Evolutionary conservation across 768 basidiomycete species (phyloP).

Genomic region (Rickenella mellea): DNA sequence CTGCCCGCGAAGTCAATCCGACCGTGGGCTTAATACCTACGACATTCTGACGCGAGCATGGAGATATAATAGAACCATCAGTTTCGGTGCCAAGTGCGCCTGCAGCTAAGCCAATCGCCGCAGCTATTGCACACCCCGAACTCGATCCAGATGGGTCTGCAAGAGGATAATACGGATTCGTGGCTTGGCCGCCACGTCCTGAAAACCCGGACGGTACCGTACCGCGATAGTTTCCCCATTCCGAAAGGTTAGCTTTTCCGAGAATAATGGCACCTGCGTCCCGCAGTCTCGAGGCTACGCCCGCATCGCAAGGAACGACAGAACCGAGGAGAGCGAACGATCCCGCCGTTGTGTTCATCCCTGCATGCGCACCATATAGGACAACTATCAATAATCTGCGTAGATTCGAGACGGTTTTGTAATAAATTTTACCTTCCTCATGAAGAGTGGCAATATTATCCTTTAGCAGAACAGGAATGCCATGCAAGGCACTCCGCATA

Average conservation of each 20-base stretch:
- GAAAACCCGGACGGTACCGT: slow-evolving; percentile 32
- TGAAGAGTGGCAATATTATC: slow-evolving; percentile 7
- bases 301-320: slow-evolving; percentile 22
- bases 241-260: slow-evolving; percentile 32
- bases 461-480: slow-evolving; percentile 29
- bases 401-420: slow-evolving; percentile 24
- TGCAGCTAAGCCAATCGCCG: slow-evolving; percentile 32
- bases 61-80: slow-evolving; percentile 38
- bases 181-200: slow-evolving; percentile 34
- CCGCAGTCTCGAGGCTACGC: slow-evolving; percentile 19
- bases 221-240: slow-evolving; percentile 34
- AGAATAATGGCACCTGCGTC: slow-evolving; percentile 27
- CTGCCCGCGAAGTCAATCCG: slow-evolving; percentile 28
- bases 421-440: background rate
- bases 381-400: slow-evolving; percentile 14
- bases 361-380: background rate
- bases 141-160: slow-evolving; percentile 31
- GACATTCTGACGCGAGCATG: slow-evolving; percentile 30
- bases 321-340: slow-evolving; percentile 23
- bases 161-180: slow-evolving; percentile 31
- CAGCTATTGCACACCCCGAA: slow-evolving; percentile 31
- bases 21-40: slow-evolving; percentile 31
- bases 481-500: slow-evolving; percentile 24
- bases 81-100: slow-evolving; percentile 38
- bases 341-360: slow-evolving; percentile 15